phyloP scores from a whole-genome alignment of 2,329 filamentous ascomycete species.

The Metarhizium anisopliae region DNA sequence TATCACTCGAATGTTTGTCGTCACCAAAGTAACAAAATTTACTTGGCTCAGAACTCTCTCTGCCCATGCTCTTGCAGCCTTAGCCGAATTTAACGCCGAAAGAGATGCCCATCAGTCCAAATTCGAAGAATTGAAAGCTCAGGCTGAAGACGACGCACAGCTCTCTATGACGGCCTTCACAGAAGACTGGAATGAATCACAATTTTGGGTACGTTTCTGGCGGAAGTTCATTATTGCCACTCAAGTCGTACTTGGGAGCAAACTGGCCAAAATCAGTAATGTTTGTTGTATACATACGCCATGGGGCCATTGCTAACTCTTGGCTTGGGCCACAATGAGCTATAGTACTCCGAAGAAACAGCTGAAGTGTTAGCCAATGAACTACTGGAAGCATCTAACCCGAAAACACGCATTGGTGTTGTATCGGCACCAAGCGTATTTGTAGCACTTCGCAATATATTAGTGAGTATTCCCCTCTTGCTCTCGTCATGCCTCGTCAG shows the following conservation, averaged over 20 bases:
- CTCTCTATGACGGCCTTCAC: slow-evolving; percentile 60
- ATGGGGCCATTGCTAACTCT: neutral
- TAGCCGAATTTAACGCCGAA: slow-evolving; percentile 67
- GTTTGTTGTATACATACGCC: neutral
- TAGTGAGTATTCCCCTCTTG: slow-evolving; percentile 36
- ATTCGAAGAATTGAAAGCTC: slow-evolving; percentile 58
- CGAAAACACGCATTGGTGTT: slow-evolving; percentile 53
- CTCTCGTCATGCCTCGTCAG: neutral
- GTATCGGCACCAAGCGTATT: slow-evolving; percentile 72
- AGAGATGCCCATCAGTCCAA: slow-evolving; percentile 56
- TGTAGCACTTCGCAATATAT: slow-evolving; percentile 62
- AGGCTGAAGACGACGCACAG: slow-evolving; percentile 43
- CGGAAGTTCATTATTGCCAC: neutral
- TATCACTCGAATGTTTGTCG: neutral
- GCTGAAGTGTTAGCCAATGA: slow-evolving; percentile 54
- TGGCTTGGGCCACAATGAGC: neutral
- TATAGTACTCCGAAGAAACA: slow-evolving; percentile 65
- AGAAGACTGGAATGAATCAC: slow-evolving; percentile 76
- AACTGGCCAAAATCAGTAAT: neutral
- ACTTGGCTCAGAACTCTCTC: slow-evolving; percentile 42
- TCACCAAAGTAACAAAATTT: too few relatives aligned
- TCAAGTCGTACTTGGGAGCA: neutral
- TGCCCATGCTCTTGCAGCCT: slow-evolving; percentile 54
- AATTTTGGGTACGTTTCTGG: slow-evolving; percentile 61
- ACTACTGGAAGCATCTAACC: slow-evolving; percentile 52